Evolutionary conservation across 2,329 filamentous ascomycete species (phyloP).

Genomic region (Colletotrichum sp.): DNA sequence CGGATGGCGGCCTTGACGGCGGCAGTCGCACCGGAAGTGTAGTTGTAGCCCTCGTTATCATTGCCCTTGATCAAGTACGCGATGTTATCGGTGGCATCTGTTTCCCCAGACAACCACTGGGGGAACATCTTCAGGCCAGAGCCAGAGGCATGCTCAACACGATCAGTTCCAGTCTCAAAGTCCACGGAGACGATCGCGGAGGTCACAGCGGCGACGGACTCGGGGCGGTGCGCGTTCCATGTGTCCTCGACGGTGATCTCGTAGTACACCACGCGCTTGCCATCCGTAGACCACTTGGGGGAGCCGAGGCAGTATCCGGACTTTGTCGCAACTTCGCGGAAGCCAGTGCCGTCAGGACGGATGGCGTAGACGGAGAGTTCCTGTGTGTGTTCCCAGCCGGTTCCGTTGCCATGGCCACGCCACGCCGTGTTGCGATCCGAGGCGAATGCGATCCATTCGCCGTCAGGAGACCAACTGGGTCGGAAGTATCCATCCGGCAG

Average conservation of each 20-base stretch:
- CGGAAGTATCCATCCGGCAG: constrained; percentile 3
- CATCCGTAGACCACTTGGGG: constrained; percentile 1
- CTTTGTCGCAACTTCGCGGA: not conserved
- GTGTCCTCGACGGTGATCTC: constrained; percentile 10
- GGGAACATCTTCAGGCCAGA: constrained; percentile 7
- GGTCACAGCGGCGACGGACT: not conserved
- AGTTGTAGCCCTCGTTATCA: constrained; percentile 6
- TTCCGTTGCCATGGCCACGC: constrained; percentile 6
- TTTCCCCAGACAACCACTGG: not conserved
- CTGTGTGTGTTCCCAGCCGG: constrained; percentile 8
- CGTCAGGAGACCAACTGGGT: constrained; percentile 10
- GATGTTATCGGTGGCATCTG: not conserved
- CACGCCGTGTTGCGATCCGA: constrained; percentile 11
- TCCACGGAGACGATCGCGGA: constrained; percentile 12
- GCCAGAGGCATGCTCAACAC: constrained; percentile 3
- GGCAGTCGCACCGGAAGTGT: not conserved
- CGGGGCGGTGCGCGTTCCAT: constrained; percentile 8
- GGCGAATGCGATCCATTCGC: constrained; percentile 4
- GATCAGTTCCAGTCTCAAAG: constrained; percentile 3
- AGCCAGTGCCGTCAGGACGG: constrained; percentile 4
- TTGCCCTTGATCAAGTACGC: constrained; percentile 6
- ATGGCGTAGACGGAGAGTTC: constrained; percentile 8
- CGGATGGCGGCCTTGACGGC: constrained; percentile 2
- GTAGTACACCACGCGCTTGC: constrained; percentile 1
- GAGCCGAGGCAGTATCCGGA: constrained; percentile 7